phyloP scores from a whole-genome alignment of 257 asterid genomes.

The Lantana camara region DNA sequence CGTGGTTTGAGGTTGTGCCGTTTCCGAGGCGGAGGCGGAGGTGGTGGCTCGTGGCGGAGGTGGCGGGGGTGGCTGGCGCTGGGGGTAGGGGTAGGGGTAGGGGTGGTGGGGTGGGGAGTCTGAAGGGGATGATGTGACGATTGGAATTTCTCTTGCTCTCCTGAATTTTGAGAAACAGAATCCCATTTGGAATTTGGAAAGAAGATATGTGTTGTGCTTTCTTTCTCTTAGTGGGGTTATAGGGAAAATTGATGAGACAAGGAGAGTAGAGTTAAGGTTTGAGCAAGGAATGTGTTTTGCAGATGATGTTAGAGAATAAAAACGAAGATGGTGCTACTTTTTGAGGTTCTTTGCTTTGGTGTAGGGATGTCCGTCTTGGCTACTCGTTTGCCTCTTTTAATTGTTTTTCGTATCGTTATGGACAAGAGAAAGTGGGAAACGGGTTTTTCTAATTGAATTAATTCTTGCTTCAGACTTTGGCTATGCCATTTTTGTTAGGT shows the following conservation, averaged over 20 bases:
- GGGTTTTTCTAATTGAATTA: conserved; percentile 1
- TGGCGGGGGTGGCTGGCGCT: conserved; percentile 16
- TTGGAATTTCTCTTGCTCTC: conserved; percentile 51
- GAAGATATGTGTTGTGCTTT: background rate
- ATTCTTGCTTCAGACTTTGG: conserved; percentile 20
- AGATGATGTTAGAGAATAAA: conserved; percentile 5
- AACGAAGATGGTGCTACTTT: conserved; percentile 29
- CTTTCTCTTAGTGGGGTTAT: background rate
- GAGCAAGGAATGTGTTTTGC: conserved; percentile 22
- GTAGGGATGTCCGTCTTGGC: conserved; percentile 26
- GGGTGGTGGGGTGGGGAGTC: conserved; percentile 38
- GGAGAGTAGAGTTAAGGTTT: conserved; percentile 3
- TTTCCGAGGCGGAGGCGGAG: conserved; percentile 6
- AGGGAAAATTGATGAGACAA: background rate
- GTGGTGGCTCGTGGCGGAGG: conserved; percentile 25
- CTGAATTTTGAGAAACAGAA: conserved; percentile 54
- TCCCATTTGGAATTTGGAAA: conserved; percentile 53
- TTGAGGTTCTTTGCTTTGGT: conserved; percentile 72
- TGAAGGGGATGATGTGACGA: conserved; percentile 50
- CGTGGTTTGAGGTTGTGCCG: conserved; percentile 21
- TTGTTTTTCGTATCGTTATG: conserved; percentile 3
- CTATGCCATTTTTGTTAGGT: background rate
- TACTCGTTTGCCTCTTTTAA: conserved; percentile 22
- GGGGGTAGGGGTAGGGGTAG: conserved; percentile 33
- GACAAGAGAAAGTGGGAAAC: conserved; percentile 16